Conservation (phyloP, 2,329 filamentous ascomycete species). For the Cryphonectria carpinicola region DNA sequence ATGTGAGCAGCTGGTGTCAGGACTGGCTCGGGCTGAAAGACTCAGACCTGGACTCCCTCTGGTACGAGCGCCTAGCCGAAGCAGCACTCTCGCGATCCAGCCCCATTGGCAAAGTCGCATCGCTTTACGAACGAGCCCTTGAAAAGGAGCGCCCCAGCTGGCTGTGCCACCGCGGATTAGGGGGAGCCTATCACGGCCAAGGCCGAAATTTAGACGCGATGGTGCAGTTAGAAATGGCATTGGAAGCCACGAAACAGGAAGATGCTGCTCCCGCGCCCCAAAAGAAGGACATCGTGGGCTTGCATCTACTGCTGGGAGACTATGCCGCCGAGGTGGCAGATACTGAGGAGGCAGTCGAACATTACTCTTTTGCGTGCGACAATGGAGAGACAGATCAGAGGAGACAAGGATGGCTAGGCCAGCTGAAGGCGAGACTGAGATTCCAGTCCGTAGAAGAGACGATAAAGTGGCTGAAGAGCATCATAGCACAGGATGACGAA, state of each 20-base stretch:
- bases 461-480: constrained; percentile 12
- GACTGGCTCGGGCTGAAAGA: constrained; percentile 19
- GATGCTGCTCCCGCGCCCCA: constrained; percentile 28
- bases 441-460: constrained; percentile 10
- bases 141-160: constrained; percentile 25
- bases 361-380: constrained; percentile 3
- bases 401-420: neutral
- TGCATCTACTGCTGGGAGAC: constrained; percentile 28
- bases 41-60: constrained; percentile 32
- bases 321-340: constrained; percentile 20
- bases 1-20: constrained; percentile 30
- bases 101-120: constrained; percentile 8
- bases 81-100: constrained; percentile 1
- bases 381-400: neutral
- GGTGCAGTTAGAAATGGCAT: constrained; percentile 14
- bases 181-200: constrained; percentile 7
- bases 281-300: constrained; percentile 25
- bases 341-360: neutral
- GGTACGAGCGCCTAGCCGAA: constrained; percentile 34
- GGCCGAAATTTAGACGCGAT: neutral
- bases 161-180: neutral
- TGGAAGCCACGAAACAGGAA: constrained; percentile 21
- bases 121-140: constrained; percentile 29
- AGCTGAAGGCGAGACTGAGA: constrained; percentile 11
- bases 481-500: neutral